Conservation (phyloP, 2,329 filamentous ascomycete genomes). For the Penicillium sp. region DNA sequence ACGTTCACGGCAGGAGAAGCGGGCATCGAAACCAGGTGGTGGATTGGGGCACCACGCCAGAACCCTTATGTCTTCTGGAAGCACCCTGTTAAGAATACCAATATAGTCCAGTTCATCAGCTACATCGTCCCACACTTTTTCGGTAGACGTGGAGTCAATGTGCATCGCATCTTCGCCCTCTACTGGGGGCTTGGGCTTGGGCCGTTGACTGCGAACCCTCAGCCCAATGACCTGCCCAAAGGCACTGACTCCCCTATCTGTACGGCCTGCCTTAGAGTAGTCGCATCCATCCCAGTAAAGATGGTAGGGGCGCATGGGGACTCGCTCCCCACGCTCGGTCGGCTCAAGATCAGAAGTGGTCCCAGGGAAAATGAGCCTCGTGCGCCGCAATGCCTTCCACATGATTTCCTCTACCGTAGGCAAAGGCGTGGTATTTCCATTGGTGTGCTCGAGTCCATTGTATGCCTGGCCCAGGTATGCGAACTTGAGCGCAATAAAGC, state of each 20-base stretch:
- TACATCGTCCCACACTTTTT: conserved; percentile 60
- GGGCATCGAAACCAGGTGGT: conserved; percentile 77
- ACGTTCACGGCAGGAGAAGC: conserved; percentile 88
- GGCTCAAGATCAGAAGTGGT: conserved; percentile 43
- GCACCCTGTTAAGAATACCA: conserved; percentile 77
- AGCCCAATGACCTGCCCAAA: conserved; percentile 94
- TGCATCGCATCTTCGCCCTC: conserved; percentile 26
- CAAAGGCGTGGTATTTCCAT: conserved; percentile 63
- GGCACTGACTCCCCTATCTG: conserved; percentile 88
- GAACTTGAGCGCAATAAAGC: conserved; percentile 86
- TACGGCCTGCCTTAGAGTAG: conserved; percentile 93
- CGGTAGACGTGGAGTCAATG: conserved; percentile 39
- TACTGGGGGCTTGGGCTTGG: conserved; percentile 43
- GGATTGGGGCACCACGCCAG: conserved; percentile 89
- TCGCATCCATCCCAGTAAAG: conserved; percentile 81
- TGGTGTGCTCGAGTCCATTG: conserved; percentile 88
- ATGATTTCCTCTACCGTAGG: conserved; percentile 90
- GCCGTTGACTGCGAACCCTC: conserved; percentile 74
- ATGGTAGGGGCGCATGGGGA: conserved; percentile 34
- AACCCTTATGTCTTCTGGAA: conserved; percentile 85
- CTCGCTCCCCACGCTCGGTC: conserved; percentile 46
- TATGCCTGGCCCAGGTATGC: conserved; percentile 90
- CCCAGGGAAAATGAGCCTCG: conserved; percentile 74
- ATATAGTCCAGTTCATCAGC: conserved; percentile 82
- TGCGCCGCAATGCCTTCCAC: conserved; percentile 84